Evolutionary conservation across 352 stramenopile species (phyloP), one percentile per base, ranked within the genome.

Genomic region (Globisporangium nodosum): DNA sequence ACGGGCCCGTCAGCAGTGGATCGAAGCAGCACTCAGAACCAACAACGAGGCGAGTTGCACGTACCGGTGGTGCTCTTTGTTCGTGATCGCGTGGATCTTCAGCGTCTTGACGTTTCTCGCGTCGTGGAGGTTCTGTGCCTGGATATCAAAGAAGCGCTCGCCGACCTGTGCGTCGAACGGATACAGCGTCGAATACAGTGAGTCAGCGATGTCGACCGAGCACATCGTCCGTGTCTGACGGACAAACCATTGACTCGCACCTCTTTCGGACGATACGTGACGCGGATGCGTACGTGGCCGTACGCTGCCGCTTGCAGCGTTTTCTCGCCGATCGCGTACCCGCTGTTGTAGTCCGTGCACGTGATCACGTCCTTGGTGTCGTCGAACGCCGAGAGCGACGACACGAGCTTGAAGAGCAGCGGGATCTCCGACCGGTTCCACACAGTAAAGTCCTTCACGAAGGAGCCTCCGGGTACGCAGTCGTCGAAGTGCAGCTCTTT

Each of bases 401-500:
- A 92, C 31, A 94, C 75, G 6, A 96, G 65, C 52, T 91, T 86
- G 61, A 96, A 94, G 15, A 94, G 61, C 49, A 96, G 72, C 13
- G 85, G 87, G 50, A 94, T 96, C 64, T 96, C 87, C 0, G 87
- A 94, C 5, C 87, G 84, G 33, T 96, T 96, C 87, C 87, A 96
- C 16, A 96, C 82, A 2, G 87, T 94, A 27, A 96, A 94, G 59
- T 96, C 87, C 56, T 96, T 96, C 7, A 94, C 87, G 46, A 94
- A 96, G 20, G 87, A 92, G 0, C 85, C 85, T 15, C 80, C 81
- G 3, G 87, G 87, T 3, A 96, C 81, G 27, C 87, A 96, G 62
- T 94, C 87, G 37, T 96, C 87, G 53, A 96, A 96, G 63, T 94
- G 87, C 12, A 96, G 68, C 54, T 96, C 87, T 60, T 94, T 92